phyloP scores from a whole-genome alignment of 306 rosid species.

The Lablab purpureus region DNA sequence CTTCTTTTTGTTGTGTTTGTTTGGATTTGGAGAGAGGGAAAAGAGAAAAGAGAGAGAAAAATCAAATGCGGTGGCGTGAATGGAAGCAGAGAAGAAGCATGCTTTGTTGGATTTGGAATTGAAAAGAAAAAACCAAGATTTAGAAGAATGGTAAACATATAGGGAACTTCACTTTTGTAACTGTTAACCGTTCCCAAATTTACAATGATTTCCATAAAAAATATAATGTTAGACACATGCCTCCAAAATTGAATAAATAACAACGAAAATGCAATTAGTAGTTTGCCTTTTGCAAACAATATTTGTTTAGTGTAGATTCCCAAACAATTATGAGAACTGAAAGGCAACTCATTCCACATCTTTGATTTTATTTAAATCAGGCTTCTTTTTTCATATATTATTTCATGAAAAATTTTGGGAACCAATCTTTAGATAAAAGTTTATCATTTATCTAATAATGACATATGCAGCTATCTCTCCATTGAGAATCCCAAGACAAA shows the following conservation, averaged over 20 bases:
- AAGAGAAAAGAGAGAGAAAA: slow-evolving; percentile 2
- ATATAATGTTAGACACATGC: too few species aligned
- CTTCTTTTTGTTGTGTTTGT: background rate
- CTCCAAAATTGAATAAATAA: background rate
- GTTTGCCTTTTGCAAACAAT: too few species aligned
- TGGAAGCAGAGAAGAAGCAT: background rate
- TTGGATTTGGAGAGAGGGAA: slow-evolving; percentile 36
- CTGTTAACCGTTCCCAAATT: background rate
- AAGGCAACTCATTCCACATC: too few species aligned
- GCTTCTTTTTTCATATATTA: too few species aligned
- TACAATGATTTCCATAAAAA: background rate
- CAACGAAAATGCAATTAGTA: background rate
- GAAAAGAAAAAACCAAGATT: slow-evolving; percentile 15
- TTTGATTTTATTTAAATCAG: too few species aligned
- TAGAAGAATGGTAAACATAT: slow-evolving; percentile 21
- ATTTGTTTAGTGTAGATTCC: too few species aligned
- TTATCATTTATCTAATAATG: too few species aligned
- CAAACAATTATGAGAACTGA: too few species aligned
- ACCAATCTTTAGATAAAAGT: too few species aligned
- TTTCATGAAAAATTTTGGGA: too few species aligned
- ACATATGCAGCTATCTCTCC: too few species aligned
- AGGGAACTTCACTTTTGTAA: slow-evolving; percentile 32
- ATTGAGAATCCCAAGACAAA: too few species aligned
- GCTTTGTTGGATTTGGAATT: background rate
- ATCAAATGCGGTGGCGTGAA: slow-evolving; percentile 27